Percentiles rank a stretch among this genome's conserved stretches.
Conservation (phyloP, 2,329 filamentous ascomycete genomes). For the Nothophaeocryptopus gaeumannii region DNA sequence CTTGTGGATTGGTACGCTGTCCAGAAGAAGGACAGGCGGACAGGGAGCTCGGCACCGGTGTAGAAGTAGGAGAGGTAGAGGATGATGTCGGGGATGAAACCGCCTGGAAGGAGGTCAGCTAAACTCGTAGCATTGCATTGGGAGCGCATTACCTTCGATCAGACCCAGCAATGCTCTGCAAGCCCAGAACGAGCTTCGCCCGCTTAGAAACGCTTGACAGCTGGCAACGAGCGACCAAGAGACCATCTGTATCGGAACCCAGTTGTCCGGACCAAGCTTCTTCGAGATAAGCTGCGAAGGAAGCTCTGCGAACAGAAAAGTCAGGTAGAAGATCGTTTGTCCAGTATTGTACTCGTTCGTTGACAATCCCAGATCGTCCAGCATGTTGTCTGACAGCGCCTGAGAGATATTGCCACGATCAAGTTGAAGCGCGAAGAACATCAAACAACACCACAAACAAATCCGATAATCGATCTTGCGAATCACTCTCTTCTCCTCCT, state of each 20-base stretch:
- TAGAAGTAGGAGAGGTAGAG: slow-evolving; percentile 72
- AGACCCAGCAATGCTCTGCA: slow-evolving; percentile 43
- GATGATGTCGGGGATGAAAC: slow-evolving; percentile 48
- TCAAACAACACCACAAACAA: slow-evolving; percentile 53
- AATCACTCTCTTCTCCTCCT: slow-evolving; percentile 57
- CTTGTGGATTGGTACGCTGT: slow-evolving; percentile 57
- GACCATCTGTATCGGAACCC: slow-evolving; percentile 48
- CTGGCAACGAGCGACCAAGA: slow-evolving; percentile 46
- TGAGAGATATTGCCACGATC: slow-evolving; percentile 61
- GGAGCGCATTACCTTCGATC: slow-evolving; percentile 36
- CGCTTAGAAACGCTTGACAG: slow-evolving; percentile 35
- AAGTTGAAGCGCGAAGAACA: slow-evolving; percentile 55
- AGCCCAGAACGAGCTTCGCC: slow-evolving; percentile 38
- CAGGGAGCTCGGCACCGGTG: slow-evolving; percentile 66
- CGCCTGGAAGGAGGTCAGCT: no score
- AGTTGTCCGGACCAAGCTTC: slow-evolving; percentile 45
- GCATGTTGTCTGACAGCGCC: slow-evolving; percentile 61
- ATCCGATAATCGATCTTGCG: slow-evolving; percentile 53
- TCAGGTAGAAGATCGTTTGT: slow-evolving; percentile 66
- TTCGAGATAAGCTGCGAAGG: slow-evolving; percentile 44
- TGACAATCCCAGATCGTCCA: slow-evolving; percentile 50
- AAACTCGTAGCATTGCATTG: no score
- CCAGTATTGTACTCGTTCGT: slow-evolving; percentile 47
- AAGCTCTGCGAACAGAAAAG: slow-evolving; percentile 63
- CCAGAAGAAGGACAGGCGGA: slow-evolving; percentile 71